phyloP scores from a whole-genome alignment of 768 basidiomycete species.

The Termitomyces sp. region DNA sequence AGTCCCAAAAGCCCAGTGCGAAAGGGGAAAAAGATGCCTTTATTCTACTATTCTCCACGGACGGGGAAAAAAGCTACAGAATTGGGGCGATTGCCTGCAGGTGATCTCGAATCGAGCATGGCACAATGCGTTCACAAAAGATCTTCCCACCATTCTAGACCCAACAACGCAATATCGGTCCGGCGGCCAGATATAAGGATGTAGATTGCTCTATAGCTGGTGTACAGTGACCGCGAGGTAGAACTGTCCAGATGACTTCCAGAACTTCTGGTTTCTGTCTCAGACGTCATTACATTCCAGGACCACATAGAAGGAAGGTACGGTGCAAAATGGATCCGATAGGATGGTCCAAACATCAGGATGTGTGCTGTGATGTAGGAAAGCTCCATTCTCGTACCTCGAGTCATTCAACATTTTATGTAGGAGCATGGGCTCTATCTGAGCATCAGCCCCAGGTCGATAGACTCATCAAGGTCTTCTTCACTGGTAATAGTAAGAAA shows the following conservation, averaged over 20 bases:
- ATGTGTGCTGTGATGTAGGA: background rate
- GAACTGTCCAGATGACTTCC: constrained; percentile 8
- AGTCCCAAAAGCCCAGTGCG: background rate
- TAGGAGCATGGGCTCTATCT: background rate
- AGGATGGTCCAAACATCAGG: constrained; percentile 1
- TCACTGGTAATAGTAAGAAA: constrained; percentile 7
- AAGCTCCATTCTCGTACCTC: background rate
- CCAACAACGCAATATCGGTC: constrained; percentile 7
- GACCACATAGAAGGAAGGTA: constrained; percentile 1
- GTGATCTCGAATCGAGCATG: background rate
- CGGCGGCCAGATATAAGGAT: constrained; percentile 6
- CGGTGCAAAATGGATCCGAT: background rate
- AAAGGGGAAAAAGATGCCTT: background rate
- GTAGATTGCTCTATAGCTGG: constrained; percentile 4
- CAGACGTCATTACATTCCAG: constrained; percentile 10
- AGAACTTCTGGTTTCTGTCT: background rate
- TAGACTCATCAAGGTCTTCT: constrained; percentile 1
- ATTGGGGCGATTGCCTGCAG: background rate
- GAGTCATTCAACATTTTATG: background rate
- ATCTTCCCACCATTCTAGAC: constrained; percentile 6
- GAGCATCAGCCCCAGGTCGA: constrained; percentile 8
- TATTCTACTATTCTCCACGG: background rate
- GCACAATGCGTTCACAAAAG: background rate
- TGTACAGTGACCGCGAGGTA: constrained; percentile 4
- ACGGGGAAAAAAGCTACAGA: constrained; percentile 2